Evolutionary conservation across 768 basidiomycete species (phyloP).

Genomic region (Cystobasidium tubakii): DNA sequence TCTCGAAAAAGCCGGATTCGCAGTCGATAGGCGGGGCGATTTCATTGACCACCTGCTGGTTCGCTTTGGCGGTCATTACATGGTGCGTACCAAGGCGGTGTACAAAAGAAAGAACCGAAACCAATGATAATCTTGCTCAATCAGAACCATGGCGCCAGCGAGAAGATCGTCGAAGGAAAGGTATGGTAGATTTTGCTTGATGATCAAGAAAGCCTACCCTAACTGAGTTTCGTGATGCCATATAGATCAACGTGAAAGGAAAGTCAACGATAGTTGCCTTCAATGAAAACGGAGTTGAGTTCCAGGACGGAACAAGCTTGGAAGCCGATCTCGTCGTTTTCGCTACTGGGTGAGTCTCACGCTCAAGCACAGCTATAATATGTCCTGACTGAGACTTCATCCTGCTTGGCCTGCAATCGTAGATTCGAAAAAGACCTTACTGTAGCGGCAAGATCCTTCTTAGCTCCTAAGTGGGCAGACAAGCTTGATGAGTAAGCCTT

Average conservation of each 20-base stretch:
- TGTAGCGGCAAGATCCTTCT: background rate
- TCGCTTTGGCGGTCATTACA: constrained; percentile 25
- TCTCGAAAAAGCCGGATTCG: constrained; percentile 23
- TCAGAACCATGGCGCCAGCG: constrained; percentile 6
- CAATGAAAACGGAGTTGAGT: background rate
- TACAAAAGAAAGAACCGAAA: too few species aligned
- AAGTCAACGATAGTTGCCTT: constrained; percentile 13
- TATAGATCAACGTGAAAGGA: constrained; percentile 21
- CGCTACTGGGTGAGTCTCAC: constrained; percentile 2
- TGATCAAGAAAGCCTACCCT: too few species aligned
- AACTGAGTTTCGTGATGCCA: background rate
- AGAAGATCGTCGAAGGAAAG: constrained; percentile 24
- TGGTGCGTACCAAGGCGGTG: background rate
- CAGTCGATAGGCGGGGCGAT: background rate
- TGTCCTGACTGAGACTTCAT: background rate
- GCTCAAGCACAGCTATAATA: background rate
- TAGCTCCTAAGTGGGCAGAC: background rate
- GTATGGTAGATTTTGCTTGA: background rate
- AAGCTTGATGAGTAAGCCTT: background rate
- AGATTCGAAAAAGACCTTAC: constrained; percentile 14
- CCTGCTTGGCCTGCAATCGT: background rate
- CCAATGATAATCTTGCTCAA: background rate
- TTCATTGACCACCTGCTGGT: constrained; percentile 24
- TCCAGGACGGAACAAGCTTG: constrained; percentile 5
- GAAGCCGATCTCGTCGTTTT: constrained; percentile 22